Conservation (phyloP, 2,329 filamentous ascomycete species). For the Aaosphaeria pasadenensis region DNA sequence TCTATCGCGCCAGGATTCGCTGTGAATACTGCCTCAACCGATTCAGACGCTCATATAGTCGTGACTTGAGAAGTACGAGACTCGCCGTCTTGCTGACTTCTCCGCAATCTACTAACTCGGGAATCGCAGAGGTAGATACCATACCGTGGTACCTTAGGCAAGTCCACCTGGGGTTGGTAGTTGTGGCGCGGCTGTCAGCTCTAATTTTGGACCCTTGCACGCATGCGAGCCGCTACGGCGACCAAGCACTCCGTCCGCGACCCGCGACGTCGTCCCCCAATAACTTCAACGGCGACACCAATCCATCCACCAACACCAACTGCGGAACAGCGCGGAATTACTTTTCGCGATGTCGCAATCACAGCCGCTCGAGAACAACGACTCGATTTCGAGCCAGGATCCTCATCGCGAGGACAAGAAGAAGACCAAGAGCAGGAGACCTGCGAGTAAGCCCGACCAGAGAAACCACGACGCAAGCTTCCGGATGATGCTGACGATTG, state of each 20-base stretch:
- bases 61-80: too few relatives aligned
- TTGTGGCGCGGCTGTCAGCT: constrained; percentile 17
- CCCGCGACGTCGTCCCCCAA: constrained; percentile 6
- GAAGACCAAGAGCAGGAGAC: constrained; percentile 85
- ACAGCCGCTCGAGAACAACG: constrained; percentile 40
- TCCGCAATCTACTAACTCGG: too few relatives aligned
- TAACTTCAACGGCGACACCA: constrained; percentile 11
- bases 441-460: constrained; percentile 65
- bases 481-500: constrained; percentile 16
- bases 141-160: background rate
- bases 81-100: too few relatives aligned
- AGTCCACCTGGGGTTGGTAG: constrained; percentile 1
- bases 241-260: constrained; percentile 1
- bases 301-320: constrained; percentile 12
- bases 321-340: constrained; percentile 30
- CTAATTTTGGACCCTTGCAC: constrained; percentile 7
- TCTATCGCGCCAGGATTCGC: too few relatives aligned
- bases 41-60: too few relatives aligned
- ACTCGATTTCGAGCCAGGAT: constrained; percentile 44
- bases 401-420: constrained; percentile 38
- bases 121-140: too few relatives aligned
- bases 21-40: too few relatives aligned
- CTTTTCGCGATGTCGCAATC: constrained; percentile 44
- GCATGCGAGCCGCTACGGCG: constrained; percentile 13
- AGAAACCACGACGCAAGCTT: constrained; percentile 1